Conservation (phyloP, 2,329 filamentous ascomycete species). For the Emmonsiellopsis sp. region DNA sequence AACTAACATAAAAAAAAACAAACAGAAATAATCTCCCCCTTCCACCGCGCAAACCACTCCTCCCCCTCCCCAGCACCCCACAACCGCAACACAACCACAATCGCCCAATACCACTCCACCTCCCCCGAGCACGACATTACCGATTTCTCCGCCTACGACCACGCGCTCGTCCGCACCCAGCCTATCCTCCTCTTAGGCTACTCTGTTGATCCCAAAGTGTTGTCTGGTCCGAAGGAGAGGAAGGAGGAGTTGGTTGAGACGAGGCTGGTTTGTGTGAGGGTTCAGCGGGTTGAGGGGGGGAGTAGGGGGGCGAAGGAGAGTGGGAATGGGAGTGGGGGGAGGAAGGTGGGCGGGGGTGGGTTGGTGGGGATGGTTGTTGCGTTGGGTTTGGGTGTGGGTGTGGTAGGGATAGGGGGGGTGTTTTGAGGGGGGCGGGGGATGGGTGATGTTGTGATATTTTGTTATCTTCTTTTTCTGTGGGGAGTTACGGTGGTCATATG, state of each 20-base stretch:
- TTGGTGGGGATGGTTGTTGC: background rate
- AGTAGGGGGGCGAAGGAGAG: background rate
- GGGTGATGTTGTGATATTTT: background rate
- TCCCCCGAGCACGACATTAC: background rate
- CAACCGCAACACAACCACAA: background rate
- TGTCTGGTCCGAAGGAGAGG: background rate
- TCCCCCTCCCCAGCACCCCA: background rate
- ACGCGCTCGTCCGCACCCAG: background rate
- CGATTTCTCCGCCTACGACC: background rate
- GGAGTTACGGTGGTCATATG: background rate
- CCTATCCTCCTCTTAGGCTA: slow-evolving; percentile 6
- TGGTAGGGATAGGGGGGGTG: background rate
- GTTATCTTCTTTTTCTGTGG: background rate
- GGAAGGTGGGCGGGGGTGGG: background rate
- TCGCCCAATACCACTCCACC: slow-evolving; percentile 4
- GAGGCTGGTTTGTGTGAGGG: slow-evolving; percentile 2
- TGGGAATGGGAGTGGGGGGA: background rate
- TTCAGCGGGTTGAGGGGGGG: background rate
- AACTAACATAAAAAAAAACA: background rate
- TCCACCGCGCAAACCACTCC: background rate
- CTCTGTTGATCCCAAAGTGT: background rate
- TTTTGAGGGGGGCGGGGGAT: background rate
- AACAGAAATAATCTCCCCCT: slow-evolving; percentile 4
- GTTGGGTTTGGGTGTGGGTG: background rate
- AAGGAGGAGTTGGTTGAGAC: slow-evolving; percentile 4